These are phyloP conservation scores for Backusella macrospora DNA, from an alignment of 192 early-diverging fungal genomes.

Conservation along the genomic window DNA sequence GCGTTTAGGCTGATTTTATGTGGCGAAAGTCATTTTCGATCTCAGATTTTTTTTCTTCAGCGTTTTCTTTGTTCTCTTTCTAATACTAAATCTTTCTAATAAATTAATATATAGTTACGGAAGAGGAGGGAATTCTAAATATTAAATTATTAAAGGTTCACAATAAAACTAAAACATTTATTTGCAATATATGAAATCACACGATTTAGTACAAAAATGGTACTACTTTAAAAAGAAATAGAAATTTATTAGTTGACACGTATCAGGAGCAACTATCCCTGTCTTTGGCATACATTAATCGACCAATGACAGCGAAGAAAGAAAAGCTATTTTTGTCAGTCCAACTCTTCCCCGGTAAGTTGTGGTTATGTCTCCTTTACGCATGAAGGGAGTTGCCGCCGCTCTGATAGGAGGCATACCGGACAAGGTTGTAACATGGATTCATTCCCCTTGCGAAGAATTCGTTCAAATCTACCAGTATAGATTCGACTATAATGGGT, in stretches of 20 bases:
- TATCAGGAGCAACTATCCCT: slow-evolving; percentile 12
- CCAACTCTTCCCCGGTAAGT: slow-evolving; percentile 3
- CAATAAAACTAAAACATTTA: not conserved
- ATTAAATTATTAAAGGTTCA: not conserved
- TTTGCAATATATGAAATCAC: slow-evolving; percentile 16
- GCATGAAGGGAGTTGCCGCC: slow-evolving; percentile 1
- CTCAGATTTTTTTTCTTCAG: not conserved
- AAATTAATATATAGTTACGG: not conserved
- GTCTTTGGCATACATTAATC: slow-evolving; percentile 1
- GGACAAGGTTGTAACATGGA: slow-evolving; percentile 11
- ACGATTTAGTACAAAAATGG: slow-evolving; percentile 4
- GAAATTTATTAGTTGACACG: slow-evolving; percentile 12
- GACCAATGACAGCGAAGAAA: slow-evolving; percentile 3
- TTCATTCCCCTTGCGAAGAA: slow-evolving; percentile 14
- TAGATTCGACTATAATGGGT: slow-evolving; percentile 1
- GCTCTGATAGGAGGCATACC: slow-evolving; percentile 11
- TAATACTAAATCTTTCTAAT: not conserved
- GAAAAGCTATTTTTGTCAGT: not conserved
- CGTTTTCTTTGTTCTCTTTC: not conserved
- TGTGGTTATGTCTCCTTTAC: slow-evolving; percentile 6
- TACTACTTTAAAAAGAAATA: slow-evolving; percentile 3
- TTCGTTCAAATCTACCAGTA: slow-evolving; percentile 6
- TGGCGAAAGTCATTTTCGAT: not conserved
- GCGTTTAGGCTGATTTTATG: not conserved
- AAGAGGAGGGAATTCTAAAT: not conserved